phyloP scores from a whole-genome alignment of 1,139 yeast genomes.

The Taphrina flavorubra region DNA sequence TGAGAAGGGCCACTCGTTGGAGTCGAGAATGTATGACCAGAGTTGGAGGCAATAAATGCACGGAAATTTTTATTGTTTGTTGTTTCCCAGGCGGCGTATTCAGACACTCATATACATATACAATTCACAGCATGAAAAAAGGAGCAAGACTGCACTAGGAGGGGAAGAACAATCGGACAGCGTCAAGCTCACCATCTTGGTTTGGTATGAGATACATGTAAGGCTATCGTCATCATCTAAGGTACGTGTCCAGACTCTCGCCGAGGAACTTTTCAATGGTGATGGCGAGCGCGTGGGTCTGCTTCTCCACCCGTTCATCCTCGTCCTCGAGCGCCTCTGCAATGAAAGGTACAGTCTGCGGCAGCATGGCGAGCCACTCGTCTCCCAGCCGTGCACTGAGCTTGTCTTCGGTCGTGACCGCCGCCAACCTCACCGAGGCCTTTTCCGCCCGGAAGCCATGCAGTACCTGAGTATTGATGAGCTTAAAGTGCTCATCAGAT shows the following conservation, averaged over 20 bases:
- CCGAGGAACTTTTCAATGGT: constrained; percentile 92
- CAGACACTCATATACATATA: no score
- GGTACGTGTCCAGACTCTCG: constrained; percentile 89
- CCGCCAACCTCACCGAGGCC: constrained; percentile 50
- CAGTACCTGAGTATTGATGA: constrained; percentile 62
- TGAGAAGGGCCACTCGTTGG: no score
- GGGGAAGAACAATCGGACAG: no score
- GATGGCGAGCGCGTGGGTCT: constrained; percentile 91
- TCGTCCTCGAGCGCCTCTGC: constrained; percentile 96
- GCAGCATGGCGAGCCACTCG: constrained; percentile 87
- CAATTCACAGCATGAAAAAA: no score
- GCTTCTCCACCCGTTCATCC: constrained; percentile 88
- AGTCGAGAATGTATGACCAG: no score
- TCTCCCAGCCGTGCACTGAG: constrained; percentile 93
- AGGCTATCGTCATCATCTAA: constrained; percentile 51
- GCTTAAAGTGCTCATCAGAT: constrained; percentile 81
- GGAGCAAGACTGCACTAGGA: no score
- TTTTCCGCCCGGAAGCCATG: constrained; percentile 59
- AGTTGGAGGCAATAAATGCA: no score
- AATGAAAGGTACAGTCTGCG: constrained; percentile 92
- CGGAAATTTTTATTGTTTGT: no score
- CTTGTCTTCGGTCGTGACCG: constrained; percentile 75
- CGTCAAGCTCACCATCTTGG: no score
- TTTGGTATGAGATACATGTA: not conserved
- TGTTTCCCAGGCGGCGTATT: no score